Conservation (phyloP, 1,284 basidiomycete species). For the Fomitopsis palustris region DNA sequence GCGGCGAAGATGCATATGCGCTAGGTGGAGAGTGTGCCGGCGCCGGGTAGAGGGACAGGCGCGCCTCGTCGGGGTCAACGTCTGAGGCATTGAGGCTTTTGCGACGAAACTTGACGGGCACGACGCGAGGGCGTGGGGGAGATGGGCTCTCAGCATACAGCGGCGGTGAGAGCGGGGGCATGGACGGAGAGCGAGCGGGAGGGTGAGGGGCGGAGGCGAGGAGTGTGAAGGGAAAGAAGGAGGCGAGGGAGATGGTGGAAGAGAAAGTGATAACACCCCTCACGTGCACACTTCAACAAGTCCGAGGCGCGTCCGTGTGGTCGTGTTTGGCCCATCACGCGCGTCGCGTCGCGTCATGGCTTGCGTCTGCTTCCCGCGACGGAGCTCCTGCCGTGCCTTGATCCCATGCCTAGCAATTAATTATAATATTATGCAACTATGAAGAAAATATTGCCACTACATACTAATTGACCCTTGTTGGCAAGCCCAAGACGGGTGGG, state of each 20-base stretch:
- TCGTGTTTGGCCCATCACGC: conserved; percentile 14
- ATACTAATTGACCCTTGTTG: no score
- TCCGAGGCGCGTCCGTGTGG: conserved; percentile 22
- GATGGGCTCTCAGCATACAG: background rate
- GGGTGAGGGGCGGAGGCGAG: background rate
- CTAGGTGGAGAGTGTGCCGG: conserved; percentile 1
- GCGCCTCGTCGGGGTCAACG: conserved; percentile 8
- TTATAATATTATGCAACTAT: no score
- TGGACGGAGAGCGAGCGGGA: background rate
- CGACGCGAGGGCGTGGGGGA: conserved; percentile 6
- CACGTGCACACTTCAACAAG: conserved; percentile 19
- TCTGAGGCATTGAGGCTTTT: conserved; percentile 20
- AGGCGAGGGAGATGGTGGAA: conserved; percentile 1
- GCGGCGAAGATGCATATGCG: conserved; percentile 9
- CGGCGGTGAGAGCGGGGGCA: background rate
- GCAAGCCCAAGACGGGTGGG: no score
- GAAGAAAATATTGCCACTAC: no score
- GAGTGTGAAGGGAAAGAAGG: background rate
- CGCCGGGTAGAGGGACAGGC: conserved; percentile 6
- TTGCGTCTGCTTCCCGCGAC: background rate
- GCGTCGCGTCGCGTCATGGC: conserved; percentile 18
- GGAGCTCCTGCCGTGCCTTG: background rate
- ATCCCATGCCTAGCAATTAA: no score
- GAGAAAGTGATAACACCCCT: conserved; percentile 1
- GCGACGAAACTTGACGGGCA: conserved; percentile 21